These are phyloP conservation scores for Camellia oleifera DNA, from an alignment of 179 eudicot genomes.

Conservation along the genomic window DNA sequence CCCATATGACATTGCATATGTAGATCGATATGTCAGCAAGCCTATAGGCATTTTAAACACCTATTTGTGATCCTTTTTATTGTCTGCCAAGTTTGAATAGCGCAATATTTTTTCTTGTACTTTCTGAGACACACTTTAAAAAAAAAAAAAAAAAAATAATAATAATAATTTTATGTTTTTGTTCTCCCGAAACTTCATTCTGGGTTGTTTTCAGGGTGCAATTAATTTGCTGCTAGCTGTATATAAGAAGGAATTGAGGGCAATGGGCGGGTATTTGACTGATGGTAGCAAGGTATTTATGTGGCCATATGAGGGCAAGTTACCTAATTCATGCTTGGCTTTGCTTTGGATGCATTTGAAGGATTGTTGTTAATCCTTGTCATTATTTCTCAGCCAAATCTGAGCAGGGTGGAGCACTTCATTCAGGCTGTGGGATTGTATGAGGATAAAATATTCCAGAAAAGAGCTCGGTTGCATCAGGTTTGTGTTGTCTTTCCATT, in stretches of 20 bases:
- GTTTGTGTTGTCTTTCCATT: constrained; percentile 29
- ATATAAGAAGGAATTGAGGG: constrained; percentile 43
- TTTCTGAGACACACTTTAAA: too few species aligned
- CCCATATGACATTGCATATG: too few species aligned
- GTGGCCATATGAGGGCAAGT: not conserved
- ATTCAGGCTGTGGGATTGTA: constrained; percentile 66
- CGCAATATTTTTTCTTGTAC: too few species aligned
- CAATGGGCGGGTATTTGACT: constrained; percentile 50
- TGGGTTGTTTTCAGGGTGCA: constrained; percentile 46
- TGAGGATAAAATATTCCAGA: constrained; percentile 63
- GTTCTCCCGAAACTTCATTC: constrained; percentile 8
- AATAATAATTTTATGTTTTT: not conserved
- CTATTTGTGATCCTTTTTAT: too few species aligned
- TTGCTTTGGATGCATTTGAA: constrained; percentile 3
- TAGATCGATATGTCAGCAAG: too few species aligned
- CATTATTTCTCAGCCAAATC: constrained; percentile 42
- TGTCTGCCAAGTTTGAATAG: too few species aligned
- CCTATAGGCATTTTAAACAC: too few species aligned
- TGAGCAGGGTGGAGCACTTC: constrained; percentile 53
- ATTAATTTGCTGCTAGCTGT: constrained; percentile 50
- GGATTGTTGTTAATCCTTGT: constrained; percentile 5
- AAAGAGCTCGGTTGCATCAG: constrained; percentile 86
- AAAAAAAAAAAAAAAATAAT: not conserved
- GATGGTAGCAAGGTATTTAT: constrained; percentile 74
- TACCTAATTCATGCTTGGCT: not conserved